Evolutionary conservation across 352 stramenopile genomes (phyloP).

Genomic region (Thalassiosira mediterranea): DNA sequence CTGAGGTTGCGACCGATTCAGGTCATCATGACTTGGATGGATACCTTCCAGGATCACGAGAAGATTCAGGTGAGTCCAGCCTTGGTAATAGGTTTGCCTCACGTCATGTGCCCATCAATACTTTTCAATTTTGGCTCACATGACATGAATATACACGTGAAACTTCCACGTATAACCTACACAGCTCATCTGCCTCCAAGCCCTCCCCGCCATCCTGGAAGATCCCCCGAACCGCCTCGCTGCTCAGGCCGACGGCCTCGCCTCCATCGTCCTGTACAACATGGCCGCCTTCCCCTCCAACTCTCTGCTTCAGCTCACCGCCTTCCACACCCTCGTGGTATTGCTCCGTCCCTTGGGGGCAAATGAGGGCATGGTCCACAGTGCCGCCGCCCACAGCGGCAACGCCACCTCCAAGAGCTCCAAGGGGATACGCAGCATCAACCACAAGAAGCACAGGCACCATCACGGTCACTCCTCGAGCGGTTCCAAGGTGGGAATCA

Average conservation of each 20-base stretch:
- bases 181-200: constrained; percentile 42
- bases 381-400: background rate
- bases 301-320: constrained; percentile 37
- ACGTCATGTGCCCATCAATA: background rate
- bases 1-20: constrained; percentile 14
- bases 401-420: background rate
- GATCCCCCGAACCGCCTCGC: constrained; percentile 3
- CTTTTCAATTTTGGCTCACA: background rate
- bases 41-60: constrained; percentile 41
- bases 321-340: constrained; percentile 56
- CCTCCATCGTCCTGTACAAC: constrained; percentile 34
- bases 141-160: too few species aligned
- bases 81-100: background rate
- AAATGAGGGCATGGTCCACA: constrained; percentile 43
- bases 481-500: background rate
- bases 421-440: background rate
- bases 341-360: constrained; percentile 41
- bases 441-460: background rate
- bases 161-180: background rate
- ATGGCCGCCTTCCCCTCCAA: constrained; percentile 36
- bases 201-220: constrained; percentile 40
- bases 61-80: constrained; percentile 24
- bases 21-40: constrained; percentile 45
- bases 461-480: background rate
- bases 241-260: constrained; percentile 32